A percentile compares a stretch with the other conserved stretches of the same genome.
These are phyloP conservation scores for Quillaja saponaria DNA, from an alignment of 306 rosid genomes.

Conservation along the genomic window DNA sequence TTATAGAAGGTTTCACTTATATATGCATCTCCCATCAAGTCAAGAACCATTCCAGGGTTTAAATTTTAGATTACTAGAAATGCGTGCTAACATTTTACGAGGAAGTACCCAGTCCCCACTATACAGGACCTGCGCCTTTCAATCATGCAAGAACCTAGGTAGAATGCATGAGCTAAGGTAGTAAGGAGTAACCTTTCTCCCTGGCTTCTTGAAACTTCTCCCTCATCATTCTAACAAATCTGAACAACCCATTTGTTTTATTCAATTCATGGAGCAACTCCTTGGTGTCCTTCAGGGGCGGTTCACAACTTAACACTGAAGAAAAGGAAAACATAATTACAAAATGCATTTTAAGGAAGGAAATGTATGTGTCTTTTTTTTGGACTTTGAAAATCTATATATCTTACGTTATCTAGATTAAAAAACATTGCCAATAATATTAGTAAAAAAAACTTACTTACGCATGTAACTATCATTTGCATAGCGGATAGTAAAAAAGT, in stretches of 20 bases:
- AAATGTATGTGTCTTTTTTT: too few relatives aligned
- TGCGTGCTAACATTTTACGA: neutral
- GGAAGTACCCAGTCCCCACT: neutral
- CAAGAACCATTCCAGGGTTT: neutral
- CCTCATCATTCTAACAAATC: conserved; percentile 83
- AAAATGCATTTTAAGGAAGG: too few relatives aligned
- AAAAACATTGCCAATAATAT: conserved; percentile 22
- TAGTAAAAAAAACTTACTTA: conserved; percentile 40
- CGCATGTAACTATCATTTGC: conserved; percentile 63
- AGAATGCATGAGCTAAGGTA: conserved; percentile 8
- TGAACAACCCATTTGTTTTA: conserved; percentile 76
- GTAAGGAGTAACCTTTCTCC: conserved; percentile 56
- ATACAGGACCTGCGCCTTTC: conserved; percentile 6
- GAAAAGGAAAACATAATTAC: conserved; percentile 6
- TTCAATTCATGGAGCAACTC: conserved; percentile 69
- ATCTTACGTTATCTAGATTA: conserved; percentile 4
- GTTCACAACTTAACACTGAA: conserved; percentile 78
- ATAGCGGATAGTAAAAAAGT: conserved; percentile 61
- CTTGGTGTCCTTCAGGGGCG: conserved; percentile 51
- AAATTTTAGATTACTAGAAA: too few relatives aligned
- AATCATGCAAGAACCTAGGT: conserved; percentile 15
- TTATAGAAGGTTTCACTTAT: neutral
- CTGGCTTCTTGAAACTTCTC: conserved; percentile 68
- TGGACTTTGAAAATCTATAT: too few relatives aligned
- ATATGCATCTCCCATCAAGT: neutral